These are phyloP conservation scores for Fistulinella prunicolor DNA, from an alignment of 768 basidiomycete species.

Conservation along the genomic window DNA sequence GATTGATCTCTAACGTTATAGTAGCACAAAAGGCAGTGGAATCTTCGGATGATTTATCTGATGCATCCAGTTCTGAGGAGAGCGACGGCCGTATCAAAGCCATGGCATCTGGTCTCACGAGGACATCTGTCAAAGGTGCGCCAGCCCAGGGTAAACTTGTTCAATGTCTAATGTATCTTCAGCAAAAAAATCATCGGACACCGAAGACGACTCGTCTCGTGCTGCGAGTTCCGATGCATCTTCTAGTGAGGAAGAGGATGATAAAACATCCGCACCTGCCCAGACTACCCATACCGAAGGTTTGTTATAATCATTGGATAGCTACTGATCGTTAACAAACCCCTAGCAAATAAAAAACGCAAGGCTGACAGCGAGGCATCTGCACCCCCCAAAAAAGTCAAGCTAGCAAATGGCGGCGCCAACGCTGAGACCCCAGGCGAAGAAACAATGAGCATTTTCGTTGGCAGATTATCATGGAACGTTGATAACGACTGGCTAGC, in stretches of 20 bases:
- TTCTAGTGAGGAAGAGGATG: conserved; percentile 2
- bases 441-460: conserved; percentile 75
- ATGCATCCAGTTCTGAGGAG: neutral
- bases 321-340: conserved; percentile 3
- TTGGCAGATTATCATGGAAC: conserved; percentile 93
- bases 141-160: too few relatives aligned
- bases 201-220: conserved; percentile 4
- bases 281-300: conserved; percentile 46
- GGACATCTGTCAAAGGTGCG: too few relatives aligned
- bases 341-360: conserved; percentile 54
- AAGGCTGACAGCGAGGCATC: conserved; percentile 68
- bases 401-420: conserved; percentile 56
- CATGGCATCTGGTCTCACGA: too few relatives aligned
- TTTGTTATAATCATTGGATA: conserved; percentile 19
- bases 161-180: neutral
- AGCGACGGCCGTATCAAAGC: conserved; percentile 37
- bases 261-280: conserved; percentile 33
- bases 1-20: neutral
- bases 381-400: conserved; percentile 76
- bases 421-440: conserved; percentile 35
- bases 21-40: neutral
- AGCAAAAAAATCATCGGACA: neutral
- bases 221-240: conserved; percentile 11
- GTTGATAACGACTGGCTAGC: conserved; percentile 95
- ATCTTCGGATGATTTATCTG: neutral